phyloP scores from a whole-genome alignment of 441 rosid genomes.

The Eutrema salsugineum region DNA sequence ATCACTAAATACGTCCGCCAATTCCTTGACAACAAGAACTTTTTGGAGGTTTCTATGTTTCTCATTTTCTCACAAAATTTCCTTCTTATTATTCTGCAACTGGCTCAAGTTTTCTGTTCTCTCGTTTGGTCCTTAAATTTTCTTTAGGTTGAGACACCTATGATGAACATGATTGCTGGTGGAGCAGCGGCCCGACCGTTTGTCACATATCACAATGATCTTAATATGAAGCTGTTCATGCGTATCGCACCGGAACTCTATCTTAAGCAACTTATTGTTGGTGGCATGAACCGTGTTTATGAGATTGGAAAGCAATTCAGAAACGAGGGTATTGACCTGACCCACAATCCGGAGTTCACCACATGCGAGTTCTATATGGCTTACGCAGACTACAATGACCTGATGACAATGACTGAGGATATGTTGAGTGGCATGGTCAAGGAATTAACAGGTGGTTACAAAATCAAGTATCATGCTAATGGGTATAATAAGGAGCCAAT shows the following conservation, averaged over 20 bases:
- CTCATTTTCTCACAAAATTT: neutral
- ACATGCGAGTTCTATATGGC: slow-evolving; percentile 97
- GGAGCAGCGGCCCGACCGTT: slow-evolving; percentile 96
- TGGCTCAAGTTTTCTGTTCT: neutral
- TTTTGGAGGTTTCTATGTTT: slow-evolving; percentile 58
- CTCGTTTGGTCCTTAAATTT: neutral
- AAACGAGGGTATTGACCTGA: slow-evolving; percentile 92
- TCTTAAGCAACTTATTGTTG: slow-evolving; percentile 83
- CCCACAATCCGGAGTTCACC: slow-evolving; percentile 94
- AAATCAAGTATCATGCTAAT: slow-evolving; percentile 72
- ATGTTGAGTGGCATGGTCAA: slow-evolving; percentile 88
- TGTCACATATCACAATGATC: slow-evolving; percentile 86
- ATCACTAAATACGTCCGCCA: slow-evolving; percentile 51
- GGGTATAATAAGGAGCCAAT: slow-evolving; percentile 79
- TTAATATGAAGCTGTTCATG: slow-evolving; percentile 79
- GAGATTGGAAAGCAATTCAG: slow-evolving; percentile 93
- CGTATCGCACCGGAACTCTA: slow-evolving; percentile 91
- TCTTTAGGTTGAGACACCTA: slow-evolving; percentile 83
- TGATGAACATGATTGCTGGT: slow-evolving; percentile 96
- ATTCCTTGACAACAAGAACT: slow-evolving; percentile 64
- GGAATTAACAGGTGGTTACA: slow-evolving; percentile 82
- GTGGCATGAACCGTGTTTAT: slow-evolving; percentile 83
- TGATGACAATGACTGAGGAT: slow-evolving; percentile 83
- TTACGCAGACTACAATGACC: slow-evolving; percentile 80
- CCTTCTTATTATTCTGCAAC: neutral